Evolutionary conservation across 306 rosid genomes (phyloP).

Genomic region (Vicia sativa): DNA sequence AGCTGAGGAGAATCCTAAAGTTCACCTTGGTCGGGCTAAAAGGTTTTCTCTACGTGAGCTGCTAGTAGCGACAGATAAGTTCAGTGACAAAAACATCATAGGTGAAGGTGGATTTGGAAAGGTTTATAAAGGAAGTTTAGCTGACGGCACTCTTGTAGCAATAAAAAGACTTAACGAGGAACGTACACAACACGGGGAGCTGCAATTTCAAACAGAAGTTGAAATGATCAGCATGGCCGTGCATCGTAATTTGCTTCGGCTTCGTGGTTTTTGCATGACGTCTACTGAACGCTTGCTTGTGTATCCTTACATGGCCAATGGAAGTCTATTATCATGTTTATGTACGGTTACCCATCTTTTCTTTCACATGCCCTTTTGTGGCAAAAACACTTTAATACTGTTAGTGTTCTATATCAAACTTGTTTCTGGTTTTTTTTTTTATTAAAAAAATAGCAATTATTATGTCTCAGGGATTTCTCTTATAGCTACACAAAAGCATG

Average conservation of each 20-base stretch:
- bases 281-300: conserved; percentile 94
- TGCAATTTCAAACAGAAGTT: no score
- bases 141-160: no score
- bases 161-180: no score
- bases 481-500: background rate
- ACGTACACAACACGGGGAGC: no score
- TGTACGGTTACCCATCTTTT: conserved; percentile 59
- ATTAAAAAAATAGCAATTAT: background rate
- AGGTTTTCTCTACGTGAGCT: conserved; percentile 90
- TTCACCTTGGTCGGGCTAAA: conserved; percentile 94
- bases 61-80: conserved; percentile 88
- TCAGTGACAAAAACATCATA: conserved; percentile 74
- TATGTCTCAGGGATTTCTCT: background rate
- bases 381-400: no score
- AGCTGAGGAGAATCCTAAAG: conserved; percentile 98
- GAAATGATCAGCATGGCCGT: conserved; percentile 98
- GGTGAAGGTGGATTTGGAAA: conserved; percentile 98
- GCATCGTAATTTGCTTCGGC: conserved; percentile 96
- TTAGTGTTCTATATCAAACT: no score
- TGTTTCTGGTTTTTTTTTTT: background rate
- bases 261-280: conserved; percentile 92
- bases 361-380: no score
- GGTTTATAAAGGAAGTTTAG: no score
- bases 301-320: conserved; percentile 91
- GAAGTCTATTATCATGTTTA: conserved; percentile 96